Percentiles rank a stretch among this genome's conserved stretches.
Evolutionary conservation across 108 stramenopile genomes (phyloP).

Genomic region (Chaetoceros tenuissimus): DNA sequence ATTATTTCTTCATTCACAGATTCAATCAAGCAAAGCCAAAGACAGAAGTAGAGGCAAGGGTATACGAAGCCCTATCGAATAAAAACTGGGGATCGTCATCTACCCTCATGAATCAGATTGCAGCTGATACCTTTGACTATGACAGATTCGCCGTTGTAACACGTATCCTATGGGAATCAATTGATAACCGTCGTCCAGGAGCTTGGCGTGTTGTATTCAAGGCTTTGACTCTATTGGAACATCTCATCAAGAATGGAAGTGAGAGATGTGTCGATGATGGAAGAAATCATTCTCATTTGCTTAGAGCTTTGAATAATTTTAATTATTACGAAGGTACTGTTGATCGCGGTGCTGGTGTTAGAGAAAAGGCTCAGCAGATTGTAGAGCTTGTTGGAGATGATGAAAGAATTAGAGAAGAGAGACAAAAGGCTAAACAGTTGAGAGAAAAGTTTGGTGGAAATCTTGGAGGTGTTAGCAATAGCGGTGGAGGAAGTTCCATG

Average conservation of each 20-base stretch:
- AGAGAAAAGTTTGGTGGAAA: slow-evolving; percentile 63
- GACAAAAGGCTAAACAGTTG: slow-evolving; percentile 79
- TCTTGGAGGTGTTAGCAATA: slow-evolving; percentile 19
- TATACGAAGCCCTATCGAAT: slow-evolving; percentile 95
- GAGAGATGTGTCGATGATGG: slow-evolving; percentile 95
- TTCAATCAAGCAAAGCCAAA: slow-evolving; percentile 90
- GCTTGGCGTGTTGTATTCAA: slow-evolving; percentile 90
- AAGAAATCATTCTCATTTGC: slow-evolving; percentile 74
- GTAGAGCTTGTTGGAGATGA: slow-evolving; percentile 85
- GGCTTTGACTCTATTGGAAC: slow-evolving; percentile 85
- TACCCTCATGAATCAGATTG: slow-evolving; percentile 93
- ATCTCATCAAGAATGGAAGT: slow-evolving; percentile 92
- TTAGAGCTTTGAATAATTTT: slow-evolving; percentile 77
- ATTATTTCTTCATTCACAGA: slow-evolving; percentile 21
- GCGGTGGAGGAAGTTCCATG: slow-evolving; percentile 20
- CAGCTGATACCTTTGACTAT: slow-evolving; percentile 87
- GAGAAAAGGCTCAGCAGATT: slow-evolving; percentile 92
- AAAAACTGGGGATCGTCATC: slow-evolving; percentile 98
- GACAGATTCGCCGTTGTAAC: slow-evolving; percentile 66
- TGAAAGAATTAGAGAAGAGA: slow-evolving; percentile 88
- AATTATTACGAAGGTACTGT: slow-evolving; percentile 95
- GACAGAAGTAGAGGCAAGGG: slow-evolving; percentile 88
- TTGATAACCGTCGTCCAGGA: slow-evolving; percentile 78
- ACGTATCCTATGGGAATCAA: slow-evolving; percentile 77
- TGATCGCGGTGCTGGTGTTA: slow-evolving; percentile 77